Conservation (phyloP, 176 grass and related monocot species). For the Calamus simplicifolius region DNA sequence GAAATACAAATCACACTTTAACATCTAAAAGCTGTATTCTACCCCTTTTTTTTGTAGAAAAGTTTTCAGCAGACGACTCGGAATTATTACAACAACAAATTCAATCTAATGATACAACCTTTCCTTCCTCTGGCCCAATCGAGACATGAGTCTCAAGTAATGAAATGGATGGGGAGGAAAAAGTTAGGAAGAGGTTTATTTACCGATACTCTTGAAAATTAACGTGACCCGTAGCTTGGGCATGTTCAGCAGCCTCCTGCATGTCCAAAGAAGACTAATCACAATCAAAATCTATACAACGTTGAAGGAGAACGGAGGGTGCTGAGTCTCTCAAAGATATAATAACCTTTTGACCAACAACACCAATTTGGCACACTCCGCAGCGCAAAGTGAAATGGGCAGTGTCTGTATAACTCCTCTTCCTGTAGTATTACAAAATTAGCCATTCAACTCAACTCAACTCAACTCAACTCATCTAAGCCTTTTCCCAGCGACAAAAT, state of each 20-base stretch:
- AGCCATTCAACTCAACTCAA: no score
- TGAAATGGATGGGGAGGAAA: conserved; percentile 6
- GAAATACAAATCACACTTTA: no score
- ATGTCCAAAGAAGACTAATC: conserved; percentile 2
- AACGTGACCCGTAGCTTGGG: conserved; percentile 78
- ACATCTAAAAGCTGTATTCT: no score
- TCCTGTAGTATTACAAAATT: conserved; percentile 31
- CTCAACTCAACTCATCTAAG: no score
- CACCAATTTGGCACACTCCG: conserved; percentile 83
- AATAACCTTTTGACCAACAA: conserved; percentile 74
- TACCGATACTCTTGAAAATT: conserved; percentile 94
- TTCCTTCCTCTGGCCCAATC: neutral
- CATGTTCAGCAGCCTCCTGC: conserved; percentile 87
- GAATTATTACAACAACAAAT: no score
- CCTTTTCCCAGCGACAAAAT: no score
- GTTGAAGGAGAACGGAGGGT: neutral
- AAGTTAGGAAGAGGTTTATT: conserved; percentile 15
- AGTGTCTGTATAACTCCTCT: conserved; percentile 85
- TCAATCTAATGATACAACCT: no score
- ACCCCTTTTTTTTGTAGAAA: no score
- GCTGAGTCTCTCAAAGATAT: neutral
- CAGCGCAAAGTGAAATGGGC: conserved; percentile 83
- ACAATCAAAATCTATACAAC: neutral
- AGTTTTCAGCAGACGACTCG: no score
- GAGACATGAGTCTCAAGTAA: neutral